A percentile compares a stretch with the other conserved stretches of the same genome.
Conservation (phyloP, 176 grass and related monocot genomes). For the Hordeum marinum region DNA sequence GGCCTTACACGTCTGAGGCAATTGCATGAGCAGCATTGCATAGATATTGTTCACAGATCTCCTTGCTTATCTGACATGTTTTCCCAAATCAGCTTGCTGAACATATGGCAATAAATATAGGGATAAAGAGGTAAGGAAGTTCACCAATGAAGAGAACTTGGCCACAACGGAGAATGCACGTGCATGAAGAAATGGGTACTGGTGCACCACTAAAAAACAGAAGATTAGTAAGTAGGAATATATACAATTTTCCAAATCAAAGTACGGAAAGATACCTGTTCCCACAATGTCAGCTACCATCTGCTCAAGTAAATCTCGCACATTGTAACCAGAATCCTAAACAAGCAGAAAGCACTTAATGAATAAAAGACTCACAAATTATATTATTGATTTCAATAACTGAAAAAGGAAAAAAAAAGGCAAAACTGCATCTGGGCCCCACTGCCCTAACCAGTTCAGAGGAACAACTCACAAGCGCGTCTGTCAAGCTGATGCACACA, state of each 20-base stretch:
- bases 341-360: conserved; percentile 10
- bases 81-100: conserved; percentile 20
- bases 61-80: conserved; percentile 67
- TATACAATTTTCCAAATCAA: background rate
- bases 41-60: conserved; percentile 65
- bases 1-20: conserved; percentile 82
- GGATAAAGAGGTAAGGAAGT: background rate
- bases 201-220: conserved; percentile 55
- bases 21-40: conserved; percentile 61
- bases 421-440: background rate
- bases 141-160: conserved; percentile 83
- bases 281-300: conserved; percentile 71
- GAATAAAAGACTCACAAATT: conserved; percentile 11
- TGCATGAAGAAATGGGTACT: conserved; percentile 89
- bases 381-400: background rate
- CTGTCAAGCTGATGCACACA: too few species aligned
- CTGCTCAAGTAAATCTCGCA: conserved; percentile 72
- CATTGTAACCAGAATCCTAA: conserved; percentile 70
- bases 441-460: background rate
- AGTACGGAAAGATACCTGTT: conserved; percentile 45
- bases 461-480: background rate
- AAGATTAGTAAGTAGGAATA: conserved; percentile 25
- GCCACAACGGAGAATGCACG: conserved; percentile 65
- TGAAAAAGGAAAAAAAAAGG: background rate
- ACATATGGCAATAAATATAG: conserved; percentile 13